phyloP scores from a whole-genome alignment of 73 alveolate species.

The Paramecium sonneborni region DNA sequence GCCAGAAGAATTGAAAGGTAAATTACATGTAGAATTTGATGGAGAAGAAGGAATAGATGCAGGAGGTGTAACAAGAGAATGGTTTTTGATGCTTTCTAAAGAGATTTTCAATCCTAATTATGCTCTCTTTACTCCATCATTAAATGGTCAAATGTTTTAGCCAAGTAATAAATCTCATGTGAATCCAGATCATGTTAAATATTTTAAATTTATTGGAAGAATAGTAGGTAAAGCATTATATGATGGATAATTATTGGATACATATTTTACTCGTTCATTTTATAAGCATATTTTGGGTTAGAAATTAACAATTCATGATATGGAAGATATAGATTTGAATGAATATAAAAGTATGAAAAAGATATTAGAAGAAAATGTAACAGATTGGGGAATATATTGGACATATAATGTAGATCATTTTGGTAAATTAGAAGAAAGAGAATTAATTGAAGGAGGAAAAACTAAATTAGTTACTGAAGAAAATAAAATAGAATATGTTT shows the following conservation, averaged over 20 bases:
- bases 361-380: slow-evolving; percentile 84
- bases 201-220: slow-evolving; percentile 98
- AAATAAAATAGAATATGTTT: slow-evolving; percentile 64
- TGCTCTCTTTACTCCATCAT: slow-evolving; percentile 75
- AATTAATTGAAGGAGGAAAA: slow-evolving; percentile 91
- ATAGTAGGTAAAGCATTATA: slow-evolving; percentile 95
- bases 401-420: slow-evolving; percentile 83
- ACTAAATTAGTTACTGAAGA: slow-evolving; percentile 90
- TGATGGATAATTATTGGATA: slow-evolving; percentile 93
- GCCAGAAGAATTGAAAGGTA: slow-evolving; percentile 54
- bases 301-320: slow-evolving; percentile 92
- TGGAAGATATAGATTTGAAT: slow-evolving; percentile 98
- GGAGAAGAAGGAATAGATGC: slow-evolving; percentile 99
- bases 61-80: slow-evolving; percentile 99
- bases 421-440: slow-evolving; percentile 86
- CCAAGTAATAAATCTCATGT: slow-evolving; percentile 76
- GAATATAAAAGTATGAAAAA: slow-evolving; percentile 91
- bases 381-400: slow-evolving; percentile 52
- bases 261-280: slow-evolving; percentile 96
- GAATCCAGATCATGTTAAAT: slow-evolving; percentile 89
- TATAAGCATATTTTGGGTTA: slow-evolving; percentile 98
- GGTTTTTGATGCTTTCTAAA: slow-evolving; percentile 96
- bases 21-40: slow-evolving; percentile 76
- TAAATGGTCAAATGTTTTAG: slow-evolving; percentile 58
- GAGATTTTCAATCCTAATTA: slow-evolving; percentile 99